phyloP scores from a whole-genome alignment of 1,139 yeast species.

The Blastobotrys buckinghamii region DNA sequence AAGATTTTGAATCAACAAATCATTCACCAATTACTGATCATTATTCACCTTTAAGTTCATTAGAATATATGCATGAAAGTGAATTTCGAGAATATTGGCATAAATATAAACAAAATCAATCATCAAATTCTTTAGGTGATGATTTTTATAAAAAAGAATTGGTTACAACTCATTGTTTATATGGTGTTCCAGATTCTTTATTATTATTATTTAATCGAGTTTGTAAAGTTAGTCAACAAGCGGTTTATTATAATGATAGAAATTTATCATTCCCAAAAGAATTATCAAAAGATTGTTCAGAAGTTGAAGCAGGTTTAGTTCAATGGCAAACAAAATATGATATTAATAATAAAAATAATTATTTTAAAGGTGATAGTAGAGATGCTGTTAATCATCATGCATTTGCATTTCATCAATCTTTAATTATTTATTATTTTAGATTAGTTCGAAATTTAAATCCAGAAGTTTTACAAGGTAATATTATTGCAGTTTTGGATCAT shows the following conservation, averaged over 20 bases:
- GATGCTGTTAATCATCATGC: slow-evolving; percentile 81
- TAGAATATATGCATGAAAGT: slow-evolving; percentile 25
- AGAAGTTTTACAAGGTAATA: slow-evolving; percentile 51
- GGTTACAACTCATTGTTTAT: slow-evolving; percentile 73
- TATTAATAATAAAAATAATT: slow-evolving; percentile 22
- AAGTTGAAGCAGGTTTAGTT: slow-evolving; percentile 47
- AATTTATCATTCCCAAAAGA: slow-evolving; percentile 37
- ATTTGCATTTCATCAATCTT: slow-evolving; percentile 69
- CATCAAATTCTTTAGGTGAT: slow-evolving; percentile 18
- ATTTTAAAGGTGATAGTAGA: slow-evolving; percentile 31
- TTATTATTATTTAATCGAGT: slow-evolving; percentile 51
- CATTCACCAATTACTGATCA: slow-evolving; percentile 11
- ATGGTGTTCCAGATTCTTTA: slow-evolving; percentile 79
- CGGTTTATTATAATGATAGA: slow-evolving; percentile 43
- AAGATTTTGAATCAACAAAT: slow-evolving; percentile 20
- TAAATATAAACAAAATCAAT: slow-evolving; percentile 15
- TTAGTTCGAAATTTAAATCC: slow-evolving; percentile 53
- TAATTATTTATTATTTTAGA: slow-evolving; percentile 69
- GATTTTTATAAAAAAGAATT: slow-evolving; percentile 33
- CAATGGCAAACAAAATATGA: slow-evolving; percentile 50
- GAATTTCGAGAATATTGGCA: slow-evolving; percentile 29
- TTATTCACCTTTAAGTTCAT: slow-evolving; percentile 4
- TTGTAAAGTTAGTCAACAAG: slow-evolving; percentile 51
- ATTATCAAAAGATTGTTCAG: slow-evolving; percentile 42
- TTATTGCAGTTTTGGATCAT: slow-evolving; percentile 56